Percentiles rank a stretch among this genome's conserved stretches.
phyloP scores from a whole-genome alignment of 176 grass and related monocot species.

The Microstegium vimineum region DNA sequence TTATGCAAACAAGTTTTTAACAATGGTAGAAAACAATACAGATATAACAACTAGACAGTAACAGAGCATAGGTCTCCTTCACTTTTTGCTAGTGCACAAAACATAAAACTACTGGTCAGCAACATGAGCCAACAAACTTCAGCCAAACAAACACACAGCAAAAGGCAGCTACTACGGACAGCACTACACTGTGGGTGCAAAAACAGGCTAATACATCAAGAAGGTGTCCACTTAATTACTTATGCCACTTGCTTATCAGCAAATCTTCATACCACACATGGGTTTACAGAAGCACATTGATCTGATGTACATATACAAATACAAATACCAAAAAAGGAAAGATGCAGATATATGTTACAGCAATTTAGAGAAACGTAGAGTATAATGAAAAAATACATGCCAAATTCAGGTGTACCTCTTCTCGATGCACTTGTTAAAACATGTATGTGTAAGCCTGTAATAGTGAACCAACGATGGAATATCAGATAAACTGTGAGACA shows the following conservation, averaged over 20 bases:
- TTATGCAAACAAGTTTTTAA: neutral
- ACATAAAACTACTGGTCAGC: neutral
- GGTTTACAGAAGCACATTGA: neutral
- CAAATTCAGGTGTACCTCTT: slow-evolving; percentile 47
- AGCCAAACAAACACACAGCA: neutral
- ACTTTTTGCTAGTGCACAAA: neutral
- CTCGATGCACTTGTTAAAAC: slow-evolving; percentile 70
- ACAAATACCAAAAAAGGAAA: neutral
- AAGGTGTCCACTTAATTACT: neutral
- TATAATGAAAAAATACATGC: neutral
- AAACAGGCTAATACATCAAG: neutral
- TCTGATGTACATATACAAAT: neutral
- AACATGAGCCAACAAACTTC: neutral
- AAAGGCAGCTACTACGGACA: neutral
- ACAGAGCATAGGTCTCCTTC: neutral
- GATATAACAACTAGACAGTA: neutral
- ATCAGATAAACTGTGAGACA: neutral
- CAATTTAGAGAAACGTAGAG: neutral
- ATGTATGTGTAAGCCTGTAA: slow-evolving; percentile 57
- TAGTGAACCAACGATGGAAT: neutral
- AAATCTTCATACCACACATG: neutral
- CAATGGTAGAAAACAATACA: neutral
- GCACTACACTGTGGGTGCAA: neutral
- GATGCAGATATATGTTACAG: neutral
- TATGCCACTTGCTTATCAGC: neutral